Evolutionary conservation across 2,329 filamentous ascomycete genomes (phyloP), one percentile per base, ranked within the genome.

Genomic region (Paecilomyces sp.): DNA sequence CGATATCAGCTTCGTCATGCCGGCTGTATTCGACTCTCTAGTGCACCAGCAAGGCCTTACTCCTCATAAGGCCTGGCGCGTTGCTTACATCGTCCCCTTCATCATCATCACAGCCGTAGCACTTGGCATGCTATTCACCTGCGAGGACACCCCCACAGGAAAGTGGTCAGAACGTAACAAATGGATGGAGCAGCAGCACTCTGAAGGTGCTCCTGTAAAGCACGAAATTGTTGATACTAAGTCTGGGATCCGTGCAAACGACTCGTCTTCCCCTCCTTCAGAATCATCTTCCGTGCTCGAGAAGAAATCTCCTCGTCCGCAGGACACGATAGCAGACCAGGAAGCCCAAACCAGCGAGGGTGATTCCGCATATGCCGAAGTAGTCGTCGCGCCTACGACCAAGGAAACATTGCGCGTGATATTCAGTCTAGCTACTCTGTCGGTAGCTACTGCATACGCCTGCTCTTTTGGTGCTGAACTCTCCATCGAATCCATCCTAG

Each of bases 41-140:
- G 83, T 89, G 24, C 68, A 76, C 6, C 69, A 81, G 0, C 80
- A 81, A 55, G 84, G 86, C 6, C 79, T 93, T 58, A 77, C 80
- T 0, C 76, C 85, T 1, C 86, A 89, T 66, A 82, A 86, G 41
- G 89, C 92, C 2, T 96, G 92, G 92, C 85, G 92, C 28, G 85
- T 96, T 1, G 83, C 91, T 2, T 96, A 95, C 71, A 79, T 96
- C 62, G 88, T 95, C 5, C 92, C 92, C 0, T 89, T 94, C 61
- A 83, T 92, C 65, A 83, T 93, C 64, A 88, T 93, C 71, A 80
- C 88, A 12, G 69, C 74, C 25, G 85, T 86, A 6, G 89, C 87
- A 12, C 67, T 89, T n/a, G 77, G 80, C 15, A 87, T 96, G 77
- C 74, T 95, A 3, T 70, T 91, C 25, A 77, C 90, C 13, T 92